Evolutionary conservation across 1,139 yeast species (phyloP), one percentile per base, ranked within the genome.

Genomic region (Magnusiomyces suaveolens): DNA sequence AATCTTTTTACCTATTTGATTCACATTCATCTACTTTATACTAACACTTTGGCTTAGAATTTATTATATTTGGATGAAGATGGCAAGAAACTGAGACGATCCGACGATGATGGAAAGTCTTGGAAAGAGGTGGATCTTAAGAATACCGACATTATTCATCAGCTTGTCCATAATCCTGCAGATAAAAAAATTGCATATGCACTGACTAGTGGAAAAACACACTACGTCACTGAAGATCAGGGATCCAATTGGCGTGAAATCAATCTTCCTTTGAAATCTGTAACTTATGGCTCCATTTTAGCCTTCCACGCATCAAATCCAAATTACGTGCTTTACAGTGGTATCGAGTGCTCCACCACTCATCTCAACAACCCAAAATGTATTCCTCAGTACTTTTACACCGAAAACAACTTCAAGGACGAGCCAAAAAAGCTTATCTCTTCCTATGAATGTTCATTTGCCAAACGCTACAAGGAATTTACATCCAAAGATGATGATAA

Each of bases 221-320:
- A 81, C 38, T 83, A 68, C 60, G 70, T 75, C 25, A 79, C 92
- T 3, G 68, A 64, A 26, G 84, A 85, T 64, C 69, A 72, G 55
- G 94, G 92, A 29, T 67, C 72, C 43, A 64, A 76, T 1, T 86
- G 92, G 92, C 59, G 62, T 1, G 59, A 66, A 29, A 78, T 82
- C 62, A 70, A 71, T 26, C 55, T 64, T 23, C 62, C 62, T 8
- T 23, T 48, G 32, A 56, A 58, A 32, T 58, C 60, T 3, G 56
- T 64, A 43, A 52, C 73, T 67, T 20, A 56, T 48, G 53, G 57
- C 6, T 20, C 56, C 3, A 60, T 59, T 26, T 61, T 71, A 25
- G 60, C 60, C n/a, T 76, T 76, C 63, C 78, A 81, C 62, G 66
- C 74, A 23, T 67, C 66, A 25, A 70, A 77, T 53, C 65, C 72